These are phyloP conservation scores for Pythium grandisporangium DNA, from an alignment of 352 stramenopile genomes.

Conservation along the genomic window DNA sequence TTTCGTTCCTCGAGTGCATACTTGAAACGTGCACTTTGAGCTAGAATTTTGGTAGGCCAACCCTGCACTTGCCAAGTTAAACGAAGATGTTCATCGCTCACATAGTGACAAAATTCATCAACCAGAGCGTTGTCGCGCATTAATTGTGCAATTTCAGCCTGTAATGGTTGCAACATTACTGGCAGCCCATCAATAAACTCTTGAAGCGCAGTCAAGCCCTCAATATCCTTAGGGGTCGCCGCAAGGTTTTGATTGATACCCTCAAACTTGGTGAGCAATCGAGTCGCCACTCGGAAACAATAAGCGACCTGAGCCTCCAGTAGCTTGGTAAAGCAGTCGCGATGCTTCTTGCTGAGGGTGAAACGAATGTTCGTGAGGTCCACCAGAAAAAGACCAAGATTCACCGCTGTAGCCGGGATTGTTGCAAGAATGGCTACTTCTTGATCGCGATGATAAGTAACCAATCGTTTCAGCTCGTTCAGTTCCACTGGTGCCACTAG, in stretches of 20 bases:
- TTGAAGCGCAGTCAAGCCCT: conserved; percentile 82
- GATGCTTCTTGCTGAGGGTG: conserved; percentile 68
- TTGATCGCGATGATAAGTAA: conserved; percentile 54
- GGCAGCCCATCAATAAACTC: conserved; percentile 82
- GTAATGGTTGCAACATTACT: conserved; percentile 52
- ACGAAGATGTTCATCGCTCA: conserved; percentile 80
- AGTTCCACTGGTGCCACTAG: conserved; percentile 58
- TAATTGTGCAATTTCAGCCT: conserved; percentile 76
- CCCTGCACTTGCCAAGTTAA: conserved; percentile 86
- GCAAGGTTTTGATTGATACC: conserved; percentile 78
- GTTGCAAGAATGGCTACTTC: conserved; percentile 60
- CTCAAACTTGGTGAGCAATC: conserved; percentile 78
- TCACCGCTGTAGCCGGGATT: conserved; percentile 54
- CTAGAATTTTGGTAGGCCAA: conserved; percentile 84
- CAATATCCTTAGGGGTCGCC: conserved; percentile 85
- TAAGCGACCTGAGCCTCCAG: conserved; percentile 59
- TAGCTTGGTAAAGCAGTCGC: conserved; percentile 60
- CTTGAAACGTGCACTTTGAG: conserved; percentile 74
- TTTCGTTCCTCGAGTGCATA: conserved; percentile 75
- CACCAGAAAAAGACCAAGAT: conserved; percentile 70
- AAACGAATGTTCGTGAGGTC: conserved; percentile 76
- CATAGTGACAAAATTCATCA: conserved; percentile 75
- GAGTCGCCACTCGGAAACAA: conserved; percentile 54
- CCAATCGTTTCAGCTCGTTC: conserved; percentile 55
- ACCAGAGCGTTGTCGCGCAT: conserved; percentile 73